Conservation (phyloP, 495 filamentous ascomycete species). For the Daldinia vernicosa region DNA sequence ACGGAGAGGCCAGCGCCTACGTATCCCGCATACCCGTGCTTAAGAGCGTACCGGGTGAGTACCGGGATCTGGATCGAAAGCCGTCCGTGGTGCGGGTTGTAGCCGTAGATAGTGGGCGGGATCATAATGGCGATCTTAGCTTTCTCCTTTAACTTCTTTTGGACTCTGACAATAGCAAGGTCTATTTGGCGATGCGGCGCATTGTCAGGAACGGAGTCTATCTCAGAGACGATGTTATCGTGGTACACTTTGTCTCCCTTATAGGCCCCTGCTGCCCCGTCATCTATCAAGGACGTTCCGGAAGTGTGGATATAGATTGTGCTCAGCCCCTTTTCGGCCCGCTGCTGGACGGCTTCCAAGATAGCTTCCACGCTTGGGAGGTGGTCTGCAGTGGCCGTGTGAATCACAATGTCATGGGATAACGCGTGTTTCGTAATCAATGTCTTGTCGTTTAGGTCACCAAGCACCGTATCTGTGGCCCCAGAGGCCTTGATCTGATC, state of each 20-base stretch:
- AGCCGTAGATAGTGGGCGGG: slow-evolving; percentile 79
- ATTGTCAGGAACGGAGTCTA: slow-evolving; percentile 49
- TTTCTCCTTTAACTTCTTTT: slow-evolving; percentile 43
- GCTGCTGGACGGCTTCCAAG: slow-evolving; percentile 46
- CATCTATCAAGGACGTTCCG: slow-evolving; percentile 42
- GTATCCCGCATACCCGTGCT: slow-evolving; percentile 68
- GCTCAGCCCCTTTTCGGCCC: slow-evolving; percentile 37
- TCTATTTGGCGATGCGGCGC: slow-evolving; percentile 55
- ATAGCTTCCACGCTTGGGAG: slow-evolving; percentile 48
- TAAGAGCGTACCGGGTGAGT: slow-evolving; percentile 62
- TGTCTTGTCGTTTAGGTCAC: slow-evolving; percentile 35
- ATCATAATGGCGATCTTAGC: slow-evolving; percentile 76
- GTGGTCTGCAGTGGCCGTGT: slow-evolving; percentile 53
- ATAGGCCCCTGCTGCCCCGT: slow-evolving; percentile 27
- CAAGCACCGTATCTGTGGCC: slow-evolving; percentile 43
- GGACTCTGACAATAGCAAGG: slow-evolving; percentile 48
- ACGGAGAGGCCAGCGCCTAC: slow-evolving; percentile 70
- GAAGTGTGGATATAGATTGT: slow-evolving; percentile 56
- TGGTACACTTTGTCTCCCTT: slow-evolving; percentile 49
- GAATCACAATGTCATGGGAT: slow-evolving; percentile 48
- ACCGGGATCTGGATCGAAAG: slow-evolving; percentile 70
- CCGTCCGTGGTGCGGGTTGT: slow-evolving; percentile 57
- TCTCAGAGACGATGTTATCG: slow-evolving; percentile 43
- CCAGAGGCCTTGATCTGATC: slow-evolving; percentile 33
- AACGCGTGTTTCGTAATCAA: slow-evolving; percentile 46